phyloP scores from a whole-genome alignment of 208 protist species.

The Leishmania turanica region DNA sequence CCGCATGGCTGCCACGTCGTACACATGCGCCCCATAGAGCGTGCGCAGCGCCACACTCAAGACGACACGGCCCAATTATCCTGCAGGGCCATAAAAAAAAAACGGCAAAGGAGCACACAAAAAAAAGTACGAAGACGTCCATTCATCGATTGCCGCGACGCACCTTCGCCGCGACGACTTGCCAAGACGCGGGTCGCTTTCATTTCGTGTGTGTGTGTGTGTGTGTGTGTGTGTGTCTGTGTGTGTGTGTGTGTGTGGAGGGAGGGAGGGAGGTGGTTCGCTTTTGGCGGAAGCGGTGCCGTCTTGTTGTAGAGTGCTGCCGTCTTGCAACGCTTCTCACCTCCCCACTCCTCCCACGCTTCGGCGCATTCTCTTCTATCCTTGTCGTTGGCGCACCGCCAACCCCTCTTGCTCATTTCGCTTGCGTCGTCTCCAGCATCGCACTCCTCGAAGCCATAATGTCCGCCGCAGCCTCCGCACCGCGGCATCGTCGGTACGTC shows the following conservation, averaged over 20 bases:
- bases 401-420: too few species aligned
- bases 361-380: background rate
- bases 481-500: conserved; percentile 29
- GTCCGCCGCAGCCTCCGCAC: background rate
- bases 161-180: background rate
- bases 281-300: background rate
- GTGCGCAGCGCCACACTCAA: background rate
- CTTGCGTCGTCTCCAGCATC: background rate
- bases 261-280: too few species aligned
- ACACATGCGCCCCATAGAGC: background rate
- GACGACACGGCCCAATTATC: background rate
- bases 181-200: background rate
- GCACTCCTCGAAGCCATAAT: background rate
- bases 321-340: background rate
- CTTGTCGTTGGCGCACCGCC: background rate
- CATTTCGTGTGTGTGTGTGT: background rate
- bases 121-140: background rate
- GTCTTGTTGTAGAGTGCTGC: background rate
- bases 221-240: too few species aligned
- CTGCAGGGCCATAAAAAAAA: background rate
- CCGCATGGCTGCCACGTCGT: background rate
- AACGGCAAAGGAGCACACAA: background rate
- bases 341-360: background rate
- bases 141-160: background rate
- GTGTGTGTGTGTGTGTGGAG: too few species aligned